phyloP scores from a whole-genome alignment of 768 basidiomycete genomes.

The Hemileccinum rubropunctum region DNA sequence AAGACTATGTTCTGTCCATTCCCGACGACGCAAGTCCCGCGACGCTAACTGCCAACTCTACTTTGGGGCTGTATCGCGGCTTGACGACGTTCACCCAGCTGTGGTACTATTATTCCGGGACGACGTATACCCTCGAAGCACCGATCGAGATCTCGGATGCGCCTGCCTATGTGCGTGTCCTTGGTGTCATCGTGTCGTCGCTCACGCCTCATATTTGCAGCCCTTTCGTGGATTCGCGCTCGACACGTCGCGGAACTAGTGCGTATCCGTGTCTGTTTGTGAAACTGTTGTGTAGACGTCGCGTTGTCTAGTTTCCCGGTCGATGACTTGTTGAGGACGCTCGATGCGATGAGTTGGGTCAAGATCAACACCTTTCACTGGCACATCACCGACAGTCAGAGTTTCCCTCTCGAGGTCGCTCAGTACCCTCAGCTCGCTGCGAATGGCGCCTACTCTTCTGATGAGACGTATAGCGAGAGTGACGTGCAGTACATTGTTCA shows the following conservation, averaged over 20 bases:
- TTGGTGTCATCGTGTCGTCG: not conserved
- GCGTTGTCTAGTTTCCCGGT: slow-evolving; percentile 34
- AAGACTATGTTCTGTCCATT: slow-evolving; percentile 43
- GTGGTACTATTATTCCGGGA: slow-evolving; percentile 39
- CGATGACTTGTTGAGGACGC: slow-evolving; percentile 37
- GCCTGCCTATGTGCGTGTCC: slow-evolving; percentile 42
- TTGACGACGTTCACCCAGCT: slow-evolving; percentile 55
- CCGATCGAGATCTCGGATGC: slow-evolving; percentile 43
- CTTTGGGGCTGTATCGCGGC: slow-evolving; percentile 51
- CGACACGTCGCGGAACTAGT: slow-evolving; percentile 48
- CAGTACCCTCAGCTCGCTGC: slow-evolving; percentile 57
- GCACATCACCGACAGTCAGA: slow-evolving; percentile 82
- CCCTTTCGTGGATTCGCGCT: slow-evolving; percentile 42
- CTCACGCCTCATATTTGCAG: not conserved
- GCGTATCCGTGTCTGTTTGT: slow-evolving; percentile 2
- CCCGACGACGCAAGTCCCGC: slow-evolving; percentile 37
- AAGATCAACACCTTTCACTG: slow-evolving; percentile 77
- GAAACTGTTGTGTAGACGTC: not conserved
- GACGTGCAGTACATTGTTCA: slow-evolving; percentile 60
- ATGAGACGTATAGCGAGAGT: slow-evolving; percentile 47
- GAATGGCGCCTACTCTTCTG: slow-evolving; percentile 65
- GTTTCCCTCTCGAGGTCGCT: slow-evolving; percentile 69
- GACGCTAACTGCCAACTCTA: slow-evolving; percentile 41
- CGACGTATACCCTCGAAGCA: slow-evolving; percentile 38
- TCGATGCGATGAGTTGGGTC: slow-evolving; percentile 53